Conservation (phyloP, 2,329 filamentous ascomycete species). For the Fusarium goolgardi region DNA sequence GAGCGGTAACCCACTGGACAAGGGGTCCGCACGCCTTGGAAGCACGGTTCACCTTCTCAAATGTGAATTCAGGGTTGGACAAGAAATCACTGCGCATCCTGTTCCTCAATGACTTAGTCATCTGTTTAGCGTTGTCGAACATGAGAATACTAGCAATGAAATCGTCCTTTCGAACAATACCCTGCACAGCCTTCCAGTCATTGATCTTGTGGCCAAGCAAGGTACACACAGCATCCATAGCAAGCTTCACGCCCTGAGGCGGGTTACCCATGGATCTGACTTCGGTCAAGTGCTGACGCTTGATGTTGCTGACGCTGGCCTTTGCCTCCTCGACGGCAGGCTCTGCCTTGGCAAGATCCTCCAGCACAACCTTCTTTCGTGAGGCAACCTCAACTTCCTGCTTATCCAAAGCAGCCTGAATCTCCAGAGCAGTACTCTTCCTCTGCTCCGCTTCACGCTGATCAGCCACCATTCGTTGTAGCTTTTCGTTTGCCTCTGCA, state of each 20-base stretch:
- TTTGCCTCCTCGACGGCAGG: conserved; percentile 93
- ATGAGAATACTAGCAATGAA: conserved; percentile 98
- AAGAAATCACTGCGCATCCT: conserved; percentile 96
- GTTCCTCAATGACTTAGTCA: conserved; percentile 83
- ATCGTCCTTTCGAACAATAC: conserved; percentile 89
- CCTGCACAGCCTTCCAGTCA: conserved; percentile 92
- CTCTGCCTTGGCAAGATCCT: conserved; percentile 89
- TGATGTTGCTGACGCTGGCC: conserved; percentile 98
- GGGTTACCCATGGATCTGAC: conserved; percentile 97
- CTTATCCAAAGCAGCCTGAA: conserved; percentile 86
- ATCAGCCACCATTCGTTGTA: conserved; percentile 96
- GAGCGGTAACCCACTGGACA: conserved; percentile 96
- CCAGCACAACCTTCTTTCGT: conserved; percentile 84
- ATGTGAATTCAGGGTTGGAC: conserved; percentile 94
- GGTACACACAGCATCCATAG: conserved; percentile 95
- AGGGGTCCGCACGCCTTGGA: conserved; percentile 97
- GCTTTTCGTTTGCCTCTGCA: conserved; percentile 94
- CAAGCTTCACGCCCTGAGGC: conserved; percentile 88
- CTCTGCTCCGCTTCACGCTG: conserved; percentile 94
- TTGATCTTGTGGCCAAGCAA: conserved; percentile 89
- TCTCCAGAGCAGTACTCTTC: conserved; percentile 87
- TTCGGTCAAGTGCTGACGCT: conserved; percentile 95
- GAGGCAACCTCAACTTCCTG: conserved; percentile 89
- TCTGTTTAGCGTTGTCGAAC: conserved; percentile 94
- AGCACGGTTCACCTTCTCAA: conserved; percentile 94